These are phyloP conservation scores for Leccinum subgranulosum DNA, from an alignment of 768 basidiomycete genomes.

Conservation along the genomic window DNA sequence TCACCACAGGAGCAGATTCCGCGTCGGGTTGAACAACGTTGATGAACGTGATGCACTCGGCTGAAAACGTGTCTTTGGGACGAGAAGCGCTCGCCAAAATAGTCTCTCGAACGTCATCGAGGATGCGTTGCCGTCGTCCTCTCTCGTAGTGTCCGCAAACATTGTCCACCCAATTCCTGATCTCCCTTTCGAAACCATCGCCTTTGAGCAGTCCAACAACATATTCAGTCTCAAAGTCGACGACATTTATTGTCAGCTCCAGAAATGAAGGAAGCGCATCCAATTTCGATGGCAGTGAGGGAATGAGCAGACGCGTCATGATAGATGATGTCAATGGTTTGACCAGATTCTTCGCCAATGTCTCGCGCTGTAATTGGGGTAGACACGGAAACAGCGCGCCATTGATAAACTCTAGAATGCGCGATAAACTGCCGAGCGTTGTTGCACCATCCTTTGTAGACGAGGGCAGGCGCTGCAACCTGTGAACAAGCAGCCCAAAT, in stretches of 20 bases:
- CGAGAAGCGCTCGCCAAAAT: slow-evolving; percentile 37
- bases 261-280: slow-evolving; percentile 61
- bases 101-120: slow-evolving; percentile 57
- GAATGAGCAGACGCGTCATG: slow-evolving; percentile 63
- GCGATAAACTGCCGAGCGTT: slow-evolving; percentile 52
- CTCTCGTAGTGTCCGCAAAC: slow-evolving; percentile 77
- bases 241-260: slow-evolving; percentile 50
- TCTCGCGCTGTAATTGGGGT: slow-evolving; percentile 42
- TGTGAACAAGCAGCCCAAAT: slow-evolving; percentile 38
- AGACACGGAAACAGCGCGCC: slow-evolving; percentile 54
- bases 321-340: slow-evolving; percentile 59
- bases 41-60: slow-evolving; percentile 15
- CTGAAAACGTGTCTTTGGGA: slow-evolving; percentile 25
- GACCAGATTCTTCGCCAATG: slow-evolving; percentile 56
- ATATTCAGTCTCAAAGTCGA: slow-evolving; percentile 61
- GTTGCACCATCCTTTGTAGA: slow-evolving; percentile 37
- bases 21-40: neutral
- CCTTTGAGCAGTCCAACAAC: slow-evolving; percentile 49
- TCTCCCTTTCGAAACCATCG: slow-evolving; percentile 45
- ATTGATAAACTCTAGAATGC: slow-evolving; percentile 60
- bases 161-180: slow-evolving; percentile 67
- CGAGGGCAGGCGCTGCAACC: slow-evolving; percentile 45
- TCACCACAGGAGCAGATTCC: slow-evolving; percentile 6
- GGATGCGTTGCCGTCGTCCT: slow-evolving; percentile 61
- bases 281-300: slow-evolving; percentile 67